These are phyloP conservation scores for Fusarium robinianum DNA, from an alignment of 2,329 filamentous ascomycete genomes.

Conservation along the genomic window DNA sequence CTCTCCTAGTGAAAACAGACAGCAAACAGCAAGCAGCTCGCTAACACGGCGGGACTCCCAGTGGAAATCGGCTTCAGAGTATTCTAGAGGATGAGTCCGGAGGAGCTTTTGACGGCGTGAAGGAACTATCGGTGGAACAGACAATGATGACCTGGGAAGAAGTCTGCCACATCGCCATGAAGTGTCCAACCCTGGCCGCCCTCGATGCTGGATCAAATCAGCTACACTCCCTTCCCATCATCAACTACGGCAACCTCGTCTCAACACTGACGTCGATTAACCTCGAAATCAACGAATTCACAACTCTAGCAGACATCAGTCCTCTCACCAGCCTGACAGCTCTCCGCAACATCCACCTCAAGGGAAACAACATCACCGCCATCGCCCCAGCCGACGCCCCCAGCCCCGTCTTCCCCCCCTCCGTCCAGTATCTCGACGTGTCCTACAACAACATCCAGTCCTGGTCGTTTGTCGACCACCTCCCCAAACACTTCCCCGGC, in stretches of 20 bases:
- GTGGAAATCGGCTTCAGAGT: slow-evolving; percentile 72
- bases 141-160: slow-evolving; percentile 69
- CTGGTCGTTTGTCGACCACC: slow-evolving; percentile 75
- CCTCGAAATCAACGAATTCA: slow-evolving; percentile 74
- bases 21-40: slow-evolving; percentile 3
- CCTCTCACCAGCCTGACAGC: slow-evolving; percentile 55
- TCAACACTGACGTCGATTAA: slow-evolving; percentile 64
- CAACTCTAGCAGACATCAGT: slow-evolving; percentile 59
- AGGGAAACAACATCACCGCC: slow-evolving; percentile 71
- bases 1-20: background rate
- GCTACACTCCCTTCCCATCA: slow-evolving; percentile 54
- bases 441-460: slow-evolving; percentile 71
- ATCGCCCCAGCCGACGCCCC: slow-evolving; percentile 38
- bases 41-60: slow-evolving; percentile 46
- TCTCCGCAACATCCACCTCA: slow-evolving; percentile 69
- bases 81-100: slow-evolving; percentile 44
- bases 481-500: slow-evolving; percentile 71
- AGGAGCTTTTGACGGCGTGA: slow-evolving; percentile 54
- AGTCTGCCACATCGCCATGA: slow-evolving; percentile 57
- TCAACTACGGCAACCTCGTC: slow-evolving; percentile 48
- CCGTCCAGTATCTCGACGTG: slow-evolving; percentile 69
- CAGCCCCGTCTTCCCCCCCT: slow-evolving; percentile 55
- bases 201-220: slow-evolving; percentile 63
- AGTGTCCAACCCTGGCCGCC: slow-evolving; percentile 57
- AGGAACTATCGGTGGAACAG: slow-evolving; percentile 68